Conservation (phyloP, 805 yeast species). For the Clavispora vitiphila region DNA sequence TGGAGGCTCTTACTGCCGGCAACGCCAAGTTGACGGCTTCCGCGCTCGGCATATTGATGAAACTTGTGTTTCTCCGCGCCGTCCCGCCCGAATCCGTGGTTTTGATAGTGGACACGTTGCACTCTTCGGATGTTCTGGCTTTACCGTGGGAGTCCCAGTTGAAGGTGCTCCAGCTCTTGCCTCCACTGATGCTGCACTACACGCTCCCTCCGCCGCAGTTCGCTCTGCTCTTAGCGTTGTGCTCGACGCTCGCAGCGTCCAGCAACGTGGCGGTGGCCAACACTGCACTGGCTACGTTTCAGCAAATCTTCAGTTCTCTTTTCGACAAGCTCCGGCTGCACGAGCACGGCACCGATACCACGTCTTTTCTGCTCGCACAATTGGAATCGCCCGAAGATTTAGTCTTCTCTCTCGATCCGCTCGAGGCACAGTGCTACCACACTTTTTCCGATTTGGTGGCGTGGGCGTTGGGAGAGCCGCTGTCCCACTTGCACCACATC, state of each 20-base stretch:
- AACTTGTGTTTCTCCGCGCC: constrained; percentile 48
- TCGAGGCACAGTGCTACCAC: constrained; percentile 64
- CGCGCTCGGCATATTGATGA: constrained; percentile 67
- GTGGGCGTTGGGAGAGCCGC: constrained; percentile 47
- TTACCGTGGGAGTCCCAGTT: constrained; percentile 81
- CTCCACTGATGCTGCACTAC: constrained; percentile 66
- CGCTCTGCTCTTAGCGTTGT: constrained; percentile 57
- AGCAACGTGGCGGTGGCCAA: constrained; percentile 75
- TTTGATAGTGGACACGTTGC: constrained; percentile 45
- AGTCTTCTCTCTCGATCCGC: constrained; percentile 7
- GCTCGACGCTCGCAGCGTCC: constrained; percentile 62
- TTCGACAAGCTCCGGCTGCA: constrained; percentile 51
- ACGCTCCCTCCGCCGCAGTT: constrained; percentile 36
- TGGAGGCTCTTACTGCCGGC: constrained; percentile 66
- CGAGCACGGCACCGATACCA: not conserved
- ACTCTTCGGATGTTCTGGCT: constrained; percentile 65
- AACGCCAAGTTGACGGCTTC: constrained; percentile 69
- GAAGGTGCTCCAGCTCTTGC: constrained; percentile 78
- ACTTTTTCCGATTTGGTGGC: constrained; percentile 71
- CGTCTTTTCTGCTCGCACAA: too few relatives aligned
- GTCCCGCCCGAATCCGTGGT: constrained; percentile 51
- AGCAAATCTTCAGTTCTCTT: constrained; percentile 72
- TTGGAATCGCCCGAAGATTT: too few relatives aligned
- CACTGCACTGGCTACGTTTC: constrained; percentile 90
- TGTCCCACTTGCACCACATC: constrained; percentile 19